Evolutionary conservation across 805 yeast genomes (phyloP).

Genomic region (Hanseniaspora hatyaiensis): DNA sequence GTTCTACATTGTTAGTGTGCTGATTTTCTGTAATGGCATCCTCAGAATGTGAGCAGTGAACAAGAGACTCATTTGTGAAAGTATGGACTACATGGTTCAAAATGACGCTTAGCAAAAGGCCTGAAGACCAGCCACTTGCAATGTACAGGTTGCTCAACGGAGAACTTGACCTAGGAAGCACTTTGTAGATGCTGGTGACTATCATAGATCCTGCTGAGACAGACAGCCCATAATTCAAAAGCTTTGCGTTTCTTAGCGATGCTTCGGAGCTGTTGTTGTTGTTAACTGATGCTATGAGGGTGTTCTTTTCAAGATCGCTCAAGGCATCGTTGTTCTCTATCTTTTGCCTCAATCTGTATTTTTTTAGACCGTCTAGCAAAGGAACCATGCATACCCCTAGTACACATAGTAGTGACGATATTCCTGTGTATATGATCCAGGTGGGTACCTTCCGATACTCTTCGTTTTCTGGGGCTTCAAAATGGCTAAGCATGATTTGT

Average conservation of each 20-base stretch:
- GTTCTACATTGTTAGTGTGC: too few relatives aligned
- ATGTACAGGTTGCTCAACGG: slow-evolving; percentile 34
- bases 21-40: too few relatives aligned
- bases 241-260: slow-evolving; percentile 33
- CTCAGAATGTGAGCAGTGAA: slow-evolving; percentile 64
- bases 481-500: too few relatives aligned
- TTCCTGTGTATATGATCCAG: slow-evolving; percentile 33
- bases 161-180: slow-evolving; percentile 55
- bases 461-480: too few relatives aligned
- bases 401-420: slow-evolving; percentile 61
- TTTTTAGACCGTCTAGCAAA: slow-evolving; percentile 18
- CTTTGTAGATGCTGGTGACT: slow-evolving; percentile 63
- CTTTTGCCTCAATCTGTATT: not conserved
- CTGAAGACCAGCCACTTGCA: slow-evolving; percentile 38
- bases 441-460: slow-evolving; percentile 19
- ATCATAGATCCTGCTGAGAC: slow-evolving; percentile 72
- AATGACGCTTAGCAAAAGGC: slow-evolving; percentile 47
- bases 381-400: slow-evolving; percentile 57
- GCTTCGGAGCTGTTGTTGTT: slow-evolving; percentile 37
- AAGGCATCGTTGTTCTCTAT: slow-evolving; percentile 42
- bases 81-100: slow-evolving; percentile 60
- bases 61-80: slow-evolving; percentile 66
- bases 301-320: slow-evolving; percentile 35
- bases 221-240: slow-evolving; percentile 64
- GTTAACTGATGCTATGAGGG: slow-evolving; percentile 36